Conservation (phyloP, 345 rosid genomes). For the Raphanus raphanistrum region DNA sequence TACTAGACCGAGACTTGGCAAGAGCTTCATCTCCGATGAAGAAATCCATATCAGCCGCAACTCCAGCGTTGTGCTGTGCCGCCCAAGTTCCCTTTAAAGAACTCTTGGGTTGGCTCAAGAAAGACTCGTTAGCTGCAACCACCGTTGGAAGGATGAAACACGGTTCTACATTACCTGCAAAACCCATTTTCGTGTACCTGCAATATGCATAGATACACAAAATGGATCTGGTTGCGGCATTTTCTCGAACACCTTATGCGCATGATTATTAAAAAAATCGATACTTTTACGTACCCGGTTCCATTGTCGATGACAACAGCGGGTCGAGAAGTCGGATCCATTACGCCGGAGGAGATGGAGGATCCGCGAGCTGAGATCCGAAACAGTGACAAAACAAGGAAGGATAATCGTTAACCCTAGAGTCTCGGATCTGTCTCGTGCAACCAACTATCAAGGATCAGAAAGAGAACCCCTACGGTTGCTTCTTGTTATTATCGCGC, state of each 20-base stretch:
- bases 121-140: conserved; percentile 87
- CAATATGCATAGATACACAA: conserved; percentile 8
- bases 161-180: conserved; percentile 97
- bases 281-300: conserved; percentile 62
- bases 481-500: neutral
- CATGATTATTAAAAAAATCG: neutral
- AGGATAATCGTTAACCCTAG: neutral
- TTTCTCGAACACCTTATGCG: neutral
- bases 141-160: conserved; percentile 90
- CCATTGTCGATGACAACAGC: conserved; percentile 98
- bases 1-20: conserved; percentile 71
- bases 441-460: neutral
- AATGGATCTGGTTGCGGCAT: conserved; percentile 2
- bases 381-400: conserved; percentile 32
- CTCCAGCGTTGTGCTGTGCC: conserved; percentile 90
- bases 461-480: neutral
- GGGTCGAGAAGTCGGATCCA: conserved; percentile 94
- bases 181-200: conserved; percentile 96
- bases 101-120: conserved; percentile 65
- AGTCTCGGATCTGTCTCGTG: neutral
- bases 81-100: conserved; percentile 71
- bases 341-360: conserved; percentile 49
- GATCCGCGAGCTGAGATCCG: conserved; percentile 64
- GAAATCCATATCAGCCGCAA: conserved; percentile 96
- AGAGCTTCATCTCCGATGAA: conserved; percentile 88